Evolutionary conservation across 176 grass and related monocot species (phyloP).

Genomic region (maize (Zea mays)): DNA sequence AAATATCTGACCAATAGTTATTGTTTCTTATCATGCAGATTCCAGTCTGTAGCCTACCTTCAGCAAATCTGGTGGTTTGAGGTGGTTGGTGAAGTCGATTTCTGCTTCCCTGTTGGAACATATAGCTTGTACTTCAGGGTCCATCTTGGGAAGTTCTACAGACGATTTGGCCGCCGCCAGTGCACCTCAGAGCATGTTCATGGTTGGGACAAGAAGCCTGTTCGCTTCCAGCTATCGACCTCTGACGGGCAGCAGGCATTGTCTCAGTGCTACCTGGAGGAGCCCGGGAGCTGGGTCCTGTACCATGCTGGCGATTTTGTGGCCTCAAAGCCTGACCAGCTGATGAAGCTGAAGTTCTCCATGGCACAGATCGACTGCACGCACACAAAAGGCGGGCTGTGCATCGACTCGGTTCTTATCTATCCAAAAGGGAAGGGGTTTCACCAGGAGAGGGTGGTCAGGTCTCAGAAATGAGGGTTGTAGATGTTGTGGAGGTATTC

Average conservation of each 20-base stretch:
- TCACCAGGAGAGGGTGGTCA: constrained; percentile 52
- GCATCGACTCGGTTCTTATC: constrained; percentile 73
- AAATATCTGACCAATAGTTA: constrained; percentile 6
- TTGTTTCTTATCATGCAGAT: constrained; percentile 46
- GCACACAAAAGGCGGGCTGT: constrained; percentile 83
- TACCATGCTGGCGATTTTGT: constrained; percentile 82
- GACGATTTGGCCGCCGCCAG: constrained; percentile 61
- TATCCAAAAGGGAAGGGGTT: constrained; percentile 60
- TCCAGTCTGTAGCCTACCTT: constrained; percentile 79
- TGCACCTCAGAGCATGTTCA: constrained; percentile 67
- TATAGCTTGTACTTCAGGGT: constrained; percentile 83
- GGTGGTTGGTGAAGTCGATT: constrained; percentile 82
- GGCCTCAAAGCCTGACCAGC: constrained; percentile 37
- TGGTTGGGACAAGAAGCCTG: constrained; percentile 86
- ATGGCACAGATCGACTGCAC: constrained; percentile 95
- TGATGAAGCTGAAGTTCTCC: constrained; percentile 83
- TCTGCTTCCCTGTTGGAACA: constrained; percentile 73
- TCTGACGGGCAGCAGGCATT: constrained; percentile 62
- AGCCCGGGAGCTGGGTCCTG: constrained; percentile 74
- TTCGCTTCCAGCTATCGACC: constrained; percentile 76
- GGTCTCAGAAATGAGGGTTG: constrained; percentile 36
- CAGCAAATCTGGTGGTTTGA: constrained; percentile 98
- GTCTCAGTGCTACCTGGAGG: constrained; percentile 62
- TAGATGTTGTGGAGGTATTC: constrained; percentile 40
- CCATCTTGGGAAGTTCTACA: constrained; percentile 72